Percentiles rank a stretch among this genome's conserved stretches.
These are phyloP conservation scores for Aspergillus kassunensis DNA, from an alignment of 495 filamentous ascomycete species.

Conservation along the genomic window DNA sequence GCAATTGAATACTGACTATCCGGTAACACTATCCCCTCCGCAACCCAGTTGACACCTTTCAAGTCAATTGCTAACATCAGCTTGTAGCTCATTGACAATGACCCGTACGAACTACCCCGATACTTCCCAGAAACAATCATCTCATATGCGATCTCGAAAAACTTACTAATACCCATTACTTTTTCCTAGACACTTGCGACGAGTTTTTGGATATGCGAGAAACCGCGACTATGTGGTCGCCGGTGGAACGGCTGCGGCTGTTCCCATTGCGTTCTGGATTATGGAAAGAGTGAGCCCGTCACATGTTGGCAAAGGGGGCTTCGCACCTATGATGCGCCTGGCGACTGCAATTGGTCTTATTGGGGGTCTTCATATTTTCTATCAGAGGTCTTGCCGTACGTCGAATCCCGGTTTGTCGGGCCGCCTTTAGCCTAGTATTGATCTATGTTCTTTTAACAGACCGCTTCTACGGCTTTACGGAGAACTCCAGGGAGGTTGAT, in stretches of 20 bases:
- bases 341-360: constrained; percentile 62
- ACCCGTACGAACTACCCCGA: constrained; percentile 66
- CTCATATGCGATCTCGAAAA: background rate
- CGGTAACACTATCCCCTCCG: constrained; percentile 50
- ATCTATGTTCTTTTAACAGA: constrained; percentile 18
- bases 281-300: constrained; percentile 84
- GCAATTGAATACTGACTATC: constrained; percentile 69
- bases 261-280: constrained; percentile 66
- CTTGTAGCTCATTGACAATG: constrained; percentile 87
- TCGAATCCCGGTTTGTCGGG: background rate
- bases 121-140: background rate
- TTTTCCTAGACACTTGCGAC: constrained; percentile 73
- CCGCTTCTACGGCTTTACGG: constrained; percentile 90
- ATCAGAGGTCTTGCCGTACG: constrained; percentile 67
- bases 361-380: constrained; percentile 76
- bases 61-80: constrained; percentile 25
- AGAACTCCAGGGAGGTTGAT: constrained; percentile 86
- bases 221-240: constrained; percentile 74
- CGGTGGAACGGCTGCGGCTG: constrained; percentile 57
- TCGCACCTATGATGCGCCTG: constrained; percentile 78
- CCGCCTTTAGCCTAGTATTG: background rate
- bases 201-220: constrained; percentile 83
- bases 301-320: constrained; percentile 71
- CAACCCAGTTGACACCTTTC: constrained; percentile 6
- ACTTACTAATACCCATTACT: constrained; percentile 22